These are phyloP conservation scores for Macrocybe gigantea DNA, from an alignment of 768 basidiomycete species.

Conservation along the genomic window DNA sequence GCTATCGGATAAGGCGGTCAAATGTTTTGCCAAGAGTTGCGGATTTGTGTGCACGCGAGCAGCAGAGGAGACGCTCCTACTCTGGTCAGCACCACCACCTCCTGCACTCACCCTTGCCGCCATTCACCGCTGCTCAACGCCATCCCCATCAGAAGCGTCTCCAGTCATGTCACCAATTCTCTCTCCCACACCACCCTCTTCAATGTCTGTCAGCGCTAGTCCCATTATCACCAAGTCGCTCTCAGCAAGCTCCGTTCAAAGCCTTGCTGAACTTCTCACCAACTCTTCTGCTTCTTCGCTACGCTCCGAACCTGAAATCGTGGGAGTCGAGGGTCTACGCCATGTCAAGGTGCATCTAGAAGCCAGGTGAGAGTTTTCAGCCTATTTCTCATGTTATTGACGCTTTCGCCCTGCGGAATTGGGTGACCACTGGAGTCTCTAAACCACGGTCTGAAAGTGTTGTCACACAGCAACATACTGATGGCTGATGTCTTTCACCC, in stretches of 20 bases:
- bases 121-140: neutral
- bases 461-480: too few relatives aligned
- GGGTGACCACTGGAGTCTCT: too few relatives aligned
- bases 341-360: constrained; percentile 53
- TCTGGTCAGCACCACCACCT: constrained; percentile 6
- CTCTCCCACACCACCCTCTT: constrained; percentile 14
- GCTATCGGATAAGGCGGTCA: too few relatives aligned
- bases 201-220: constrained; percentile 7
- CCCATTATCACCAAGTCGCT: constrained; percentile 17
- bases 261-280: constrained; percentile 21
- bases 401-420: constrained; percentile 9
- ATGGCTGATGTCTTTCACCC: constrained; percentile 11
- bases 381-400: constrained; percentile 17
- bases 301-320: too few relatives aligned
- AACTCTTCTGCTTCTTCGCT: constrained; percentile 20
- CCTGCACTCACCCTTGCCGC: neutral
- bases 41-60: constrained; percentile 11
- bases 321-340: constrained; percentile 52
- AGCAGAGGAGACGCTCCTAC: constrained; percentile 1
- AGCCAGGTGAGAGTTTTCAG: constrained; percentile 55
- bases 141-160: too few relatives aligned
- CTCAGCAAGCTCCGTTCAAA: constrained; percentile 28
- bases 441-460: too few relatives aligned
- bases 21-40: neutral
- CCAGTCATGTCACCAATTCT: constrained; percentile 7